Evolutionary conservation across 1,284 basidiomycete genomes (phyloP), one percentile per base, ranked within the genome.

Genomic region (Cryptococcus deneoformans): DNA sequence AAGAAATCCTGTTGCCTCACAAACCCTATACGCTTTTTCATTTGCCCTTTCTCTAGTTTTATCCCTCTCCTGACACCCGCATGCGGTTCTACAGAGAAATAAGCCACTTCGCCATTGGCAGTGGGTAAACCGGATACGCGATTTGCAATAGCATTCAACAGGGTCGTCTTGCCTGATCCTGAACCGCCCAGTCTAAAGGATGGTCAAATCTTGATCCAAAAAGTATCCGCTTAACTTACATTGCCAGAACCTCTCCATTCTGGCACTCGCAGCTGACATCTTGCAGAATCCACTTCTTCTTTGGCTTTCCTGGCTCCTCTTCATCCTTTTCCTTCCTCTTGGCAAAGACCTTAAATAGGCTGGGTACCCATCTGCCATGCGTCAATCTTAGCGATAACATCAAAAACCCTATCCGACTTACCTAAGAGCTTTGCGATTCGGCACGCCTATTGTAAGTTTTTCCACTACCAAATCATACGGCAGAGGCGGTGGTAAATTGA

Each of bases 151-250:
- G 76, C 70, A 50, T 79, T 78, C n/a, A 79, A 65, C 0, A 79
- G 68, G 5, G 78, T 79, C 12, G 78, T 79, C 60, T 79, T 79
- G 14, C 78, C 77, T 8, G 71, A 73, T 8, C 78, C 77, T 5
- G 71, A 76, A 3, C 72, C 72, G 16, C 75, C 76, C 8, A 77
- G 70, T 46, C 74, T 76, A 52, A 8, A 2, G 29, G 20, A 45
- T 34, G 5, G 42, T 40, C 38, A 44, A 29, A 16, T 35, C 24
- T 51, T 43, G 3, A 36, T 7, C 46, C 29, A 20, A 36, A 6
- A 37, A 5, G 43, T 36, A 8, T n/a, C 10, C 11, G 34, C 3
- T 8, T 29, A n/a, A 67, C 77, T 61, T 48, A 77, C 76, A 79
- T 77, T 14, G 76, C 77, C 6, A 78, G 60, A 39, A 79, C 72